Base-by-base conservation (phyloP, 139 green algal species). In the Closterium sp. region DNA sequence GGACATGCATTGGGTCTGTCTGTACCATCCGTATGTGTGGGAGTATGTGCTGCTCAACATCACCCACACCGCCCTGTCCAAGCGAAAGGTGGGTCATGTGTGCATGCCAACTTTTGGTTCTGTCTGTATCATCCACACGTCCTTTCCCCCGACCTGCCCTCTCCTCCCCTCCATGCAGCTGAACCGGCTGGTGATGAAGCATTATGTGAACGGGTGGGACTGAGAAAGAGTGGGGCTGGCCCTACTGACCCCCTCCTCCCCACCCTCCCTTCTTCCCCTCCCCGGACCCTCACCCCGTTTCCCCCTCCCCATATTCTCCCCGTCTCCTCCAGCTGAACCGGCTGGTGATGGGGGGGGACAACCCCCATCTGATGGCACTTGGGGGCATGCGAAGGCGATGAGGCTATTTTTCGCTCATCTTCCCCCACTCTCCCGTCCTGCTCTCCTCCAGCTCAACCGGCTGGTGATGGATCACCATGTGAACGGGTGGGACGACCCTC, bases 21-120 rank as follows among this genome's bases (percentile, higher is more conserved):
- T 96, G 86, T 99, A 99, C 96, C 98, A 98, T 96, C 98, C 98
- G 10, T 87, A 98, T 23, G 98, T 99, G 89, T 99, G 97, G 97
- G 25, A n/a, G n/a, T n/a, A n/a, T n/a, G n/a, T n/a, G n/a, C n/a
- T n/a, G n/a, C n/a, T n/a, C n/a, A n/a, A n/a, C n/a, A n/a, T n/a
- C n/a, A n/a, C n/a, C n/a, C n/a, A n/a, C n/a, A n/a, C n/a, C n/a
- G n/a, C n/a, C n/a, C 95, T 99, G 92, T 98, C 95, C 94, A 99
- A 99, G 96, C 96, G 98, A 87, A 99, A 98, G 84, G 91, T 89
- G 4, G 4, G 36, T 55, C 4, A 6, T 12, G 36, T 55, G 36
- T 55, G 6, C 36, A 6, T 4, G n/a, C n/a, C n/a, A n/a, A n/a
- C 36, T 55, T 55, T 6, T 55, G 4, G 36, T 55, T 55, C 4